These are phyloP conservation scores for Botrytis porri DNA, from an alignment of 2,329 filamentous ascomycete species.

Conservation along the genomic window DNA sequence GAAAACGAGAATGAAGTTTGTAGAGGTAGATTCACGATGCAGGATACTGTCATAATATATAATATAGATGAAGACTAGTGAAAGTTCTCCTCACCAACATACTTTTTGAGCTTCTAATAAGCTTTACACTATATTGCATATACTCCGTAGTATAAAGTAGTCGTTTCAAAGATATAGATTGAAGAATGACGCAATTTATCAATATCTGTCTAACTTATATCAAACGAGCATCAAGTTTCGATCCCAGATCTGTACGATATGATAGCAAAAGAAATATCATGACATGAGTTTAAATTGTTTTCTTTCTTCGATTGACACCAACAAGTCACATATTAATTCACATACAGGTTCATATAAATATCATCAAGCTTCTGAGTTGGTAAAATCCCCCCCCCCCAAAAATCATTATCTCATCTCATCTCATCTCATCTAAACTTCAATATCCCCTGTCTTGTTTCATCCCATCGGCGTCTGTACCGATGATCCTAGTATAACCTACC, in stretches of 20 bases:
- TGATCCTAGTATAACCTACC: not conserved
- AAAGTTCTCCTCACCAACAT: not conserved
- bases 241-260: not conserved
- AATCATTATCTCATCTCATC: not conserved
- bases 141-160: not conserved
- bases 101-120: not conserved
- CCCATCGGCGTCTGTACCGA: conserved; percentile 7
- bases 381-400: not conserved
- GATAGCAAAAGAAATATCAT: not conserved
- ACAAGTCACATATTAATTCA: not conserved
- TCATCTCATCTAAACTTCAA: conserved; percentile 1
- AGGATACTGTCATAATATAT: not conserved
- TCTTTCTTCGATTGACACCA: not conserved
- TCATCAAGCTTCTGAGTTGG: not conserved
- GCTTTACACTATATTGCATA: not conserved
- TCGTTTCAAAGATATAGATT: not conserved
- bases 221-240: not conserved
- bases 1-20: not conserved
- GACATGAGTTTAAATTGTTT: not conserved
- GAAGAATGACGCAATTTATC: not conserved
- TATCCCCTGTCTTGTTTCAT: conserved; percentile 1
- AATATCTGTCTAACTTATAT: not conserved
- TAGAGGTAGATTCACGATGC: not conserved
- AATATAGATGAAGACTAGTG: not conserved
- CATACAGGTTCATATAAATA: not conserved